Base-by-base conservation (phyloP, 2,329 filamentous ascomycete species). In the Pseudogymnoascus sp. region DNA sequence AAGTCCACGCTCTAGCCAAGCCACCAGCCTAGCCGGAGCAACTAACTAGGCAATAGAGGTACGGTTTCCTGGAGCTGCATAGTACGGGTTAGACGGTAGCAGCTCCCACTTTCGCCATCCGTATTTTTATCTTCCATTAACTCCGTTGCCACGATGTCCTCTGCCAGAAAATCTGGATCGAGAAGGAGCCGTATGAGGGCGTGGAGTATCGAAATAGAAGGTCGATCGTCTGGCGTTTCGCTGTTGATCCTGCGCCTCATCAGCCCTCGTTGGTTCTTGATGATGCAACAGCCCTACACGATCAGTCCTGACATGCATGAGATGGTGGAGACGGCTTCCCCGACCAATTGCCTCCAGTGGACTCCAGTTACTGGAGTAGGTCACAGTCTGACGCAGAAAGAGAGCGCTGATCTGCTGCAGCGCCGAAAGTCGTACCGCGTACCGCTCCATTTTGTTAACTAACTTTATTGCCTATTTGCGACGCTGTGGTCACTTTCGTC, bases 201-300 rank as follows among this genome's bases (percentile, higher is more conserved):
- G 29, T 55, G 48, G 48, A 55, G 48, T 29, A 33, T 55, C 48
- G n/a, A 55, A 33, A 55, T 55, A 33, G 48, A 55, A 33, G 29
- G 27, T 55, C 5, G 48, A 55, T 55, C 48, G 27, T 33, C 27
- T 21, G 48, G 27, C 48, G 35, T 27, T 55, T 55, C 27, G 48
- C 48, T 33, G 48, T 55, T 55, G 48, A 55, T 55, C 48, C 48
- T 55, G 48, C 48, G 48, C 48, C 48, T 55, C 48, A 33, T 55
- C 48, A 15, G 5, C 48, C 48, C 48, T 33, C n/a, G 27, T 55
- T 55, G 48, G 48, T 55, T 55, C 29, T 27, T 33, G 48, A 13
- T 55, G 29, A 55, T 55, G 48, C 48, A 55, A 55, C 48, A 55
- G 48, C 48, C 48, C 48, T 55, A 55, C 48, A 55, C 48, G 48